phyloP scores from a whole-genome alignment of 441 rosid species.

The Euphorbia neoarborescens region DNA sequence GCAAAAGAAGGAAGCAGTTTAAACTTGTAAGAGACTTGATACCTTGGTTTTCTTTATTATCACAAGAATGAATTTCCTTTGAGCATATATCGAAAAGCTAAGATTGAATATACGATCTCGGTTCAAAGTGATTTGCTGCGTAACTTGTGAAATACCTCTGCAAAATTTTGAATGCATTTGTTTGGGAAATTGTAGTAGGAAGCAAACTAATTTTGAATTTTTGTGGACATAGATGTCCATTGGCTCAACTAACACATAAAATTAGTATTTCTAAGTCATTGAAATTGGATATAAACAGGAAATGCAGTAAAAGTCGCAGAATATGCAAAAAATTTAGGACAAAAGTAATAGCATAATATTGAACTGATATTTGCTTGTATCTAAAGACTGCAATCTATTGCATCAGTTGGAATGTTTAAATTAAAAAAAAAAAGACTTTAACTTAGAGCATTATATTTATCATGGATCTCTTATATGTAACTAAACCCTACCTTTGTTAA shows the following conservation, averaged over 20 bases:
- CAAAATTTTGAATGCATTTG: slow-evolving; percentile 38
- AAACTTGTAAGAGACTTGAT: slow-evolving; percentile 14
- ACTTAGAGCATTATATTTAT: too few relatives aligned
- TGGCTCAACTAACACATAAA: slow-evolving; percentile 23
- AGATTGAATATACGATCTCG: neutral
- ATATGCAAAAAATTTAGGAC: too few relatives aligned
- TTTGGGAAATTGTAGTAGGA: slow-evolving; percentile 32
- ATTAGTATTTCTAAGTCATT: too few relatives aligned
- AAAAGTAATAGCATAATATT: too few relatives aligned
- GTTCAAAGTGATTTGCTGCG: slow-evolving; percentile 14
- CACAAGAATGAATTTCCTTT: slow-evolving; percentile 18
- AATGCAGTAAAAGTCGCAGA: too few relatives aligned
- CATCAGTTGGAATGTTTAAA: too few relatives aligned
- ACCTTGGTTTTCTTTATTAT: slow-evolving; percentile 12
- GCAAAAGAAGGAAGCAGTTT: slow-evolving; percentile 14
- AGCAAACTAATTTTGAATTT: slow-evolving; percentile 33
- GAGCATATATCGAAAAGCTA: slow-evolving; percentile 22
- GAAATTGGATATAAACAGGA: too few relatives aligned
- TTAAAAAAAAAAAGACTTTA: too few relatives aligned
- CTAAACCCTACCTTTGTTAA: too few relatives aligned
- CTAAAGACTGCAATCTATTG: too few relatives aligned
- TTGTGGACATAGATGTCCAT: slow-evolving; percentile 21
- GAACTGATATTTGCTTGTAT: too few relatives aligned
- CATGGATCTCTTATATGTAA: too few relatives aligned
- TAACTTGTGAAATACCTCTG: slow-evolving; percentile 24